Evolutionary conservation across 2,329 filamentous ascomycete species (phyloP), one percentile per base, ranked within the genome.

Genomic region (Endoconidiophora polonica): DNA sequence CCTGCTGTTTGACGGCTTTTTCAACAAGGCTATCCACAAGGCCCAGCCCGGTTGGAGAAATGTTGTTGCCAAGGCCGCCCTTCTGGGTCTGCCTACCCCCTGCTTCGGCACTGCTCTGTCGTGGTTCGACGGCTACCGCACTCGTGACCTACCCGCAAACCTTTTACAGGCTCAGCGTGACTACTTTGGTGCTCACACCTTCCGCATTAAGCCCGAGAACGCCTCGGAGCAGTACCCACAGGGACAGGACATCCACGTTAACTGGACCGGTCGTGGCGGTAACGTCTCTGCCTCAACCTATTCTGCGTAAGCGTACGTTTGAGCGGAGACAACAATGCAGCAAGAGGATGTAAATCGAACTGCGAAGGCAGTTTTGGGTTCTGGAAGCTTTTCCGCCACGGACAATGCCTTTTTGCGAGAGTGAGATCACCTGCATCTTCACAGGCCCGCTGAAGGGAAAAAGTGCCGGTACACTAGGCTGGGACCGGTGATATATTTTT

Each of bases 41-140:
- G 91, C 91, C 54, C 91, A 98, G 75, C 75, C 76, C 54, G 87
- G 87, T 64, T 94, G 87, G 87, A 80, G 85, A 74, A 80, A 87
- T 65, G 82, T 94, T 57, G 83, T 98, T 59, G 76, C 83, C 71
- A 93, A 94, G 80, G 77, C 84, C 58, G 88, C 90, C 56, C 76
- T 93, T 57, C 86, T 93, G 70, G 91, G 91, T 69, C 93, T 98
- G 65, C 91, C 91, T 58, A 91, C 86, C 50, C 91, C 91, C 40
- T 86, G 86, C 62, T 98, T 98, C 81, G 87, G 83, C 65, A 96
- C 91, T 55, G 91, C 91, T 46, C 79, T 98, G 62, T 88, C 84
- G 64, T 98, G 94, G 86, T 98, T 93, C 72, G 91, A 98, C 66
- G 91, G 91, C 57, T 95, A 96, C 80, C 84, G 91, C 68, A 88